Conservation (phyloP, 1,284 basidiomycete species). For the Austroboletus olivaceoglutinosus region DNA sequence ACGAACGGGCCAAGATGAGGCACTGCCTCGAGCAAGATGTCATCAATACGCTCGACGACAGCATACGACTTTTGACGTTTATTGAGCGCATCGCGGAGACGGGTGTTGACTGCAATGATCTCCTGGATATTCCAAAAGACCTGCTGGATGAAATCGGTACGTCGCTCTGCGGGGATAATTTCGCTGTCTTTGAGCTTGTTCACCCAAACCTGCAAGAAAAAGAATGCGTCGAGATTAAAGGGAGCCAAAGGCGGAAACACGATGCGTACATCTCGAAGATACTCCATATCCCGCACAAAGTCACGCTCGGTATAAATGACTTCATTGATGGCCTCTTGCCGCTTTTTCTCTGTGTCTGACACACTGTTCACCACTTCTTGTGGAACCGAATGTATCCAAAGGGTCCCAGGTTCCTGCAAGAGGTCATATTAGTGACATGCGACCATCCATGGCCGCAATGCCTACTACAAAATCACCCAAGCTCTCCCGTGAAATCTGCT, state of each 20-base stretch:
- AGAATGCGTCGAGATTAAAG: constrained; percentile 4
- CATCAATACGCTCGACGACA: constrained; percentile 89
- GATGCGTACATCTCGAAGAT: constrained; percentile 84
- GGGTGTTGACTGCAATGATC: constrained; percentile 88
- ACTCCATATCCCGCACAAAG: constrained; percentile 97
- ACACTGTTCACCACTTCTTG: constrained; percentile 93
- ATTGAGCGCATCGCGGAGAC: constrained; percentile 88
- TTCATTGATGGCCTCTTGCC: constrained; percentile 99
- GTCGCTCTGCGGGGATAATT: constrained; percentile 74
- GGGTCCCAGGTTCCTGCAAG: constrained; percentile 78
- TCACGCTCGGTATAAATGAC: constrained; percentile 98
- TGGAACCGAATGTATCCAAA: constrained; percentile 97
- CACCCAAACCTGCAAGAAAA: constrained; percentile 75
- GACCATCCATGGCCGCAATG: constrained; percentile 6
- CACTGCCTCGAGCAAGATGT: constrained; percentile 87
- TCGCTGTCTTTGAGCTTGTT: constrained; percentile 78
- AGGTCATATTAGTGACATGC: constrained; percentile 8
- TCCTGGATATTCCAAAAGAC: constrained; percentile 99
- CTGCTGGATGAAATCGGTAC: constrained; percentile 87
- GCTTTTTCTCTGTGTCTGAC: constrained; percentile 89
- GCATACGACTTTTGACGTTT: constrained; percentile 95
- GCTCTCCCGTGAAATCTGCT: constrained; percentile 80
- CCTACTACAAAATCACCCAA: constrained; percentile 76
- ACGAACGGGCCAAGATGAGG: constrained; percentile 93
- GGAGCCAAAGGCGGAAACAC: constrained; percentile 1